Evolutionary conservation across 2,329 filamentous ascomycete genomes (phyloP), one percentile per base, ranked within the genome.

Genomic region (Colletotrichum tropicale): DNA sequence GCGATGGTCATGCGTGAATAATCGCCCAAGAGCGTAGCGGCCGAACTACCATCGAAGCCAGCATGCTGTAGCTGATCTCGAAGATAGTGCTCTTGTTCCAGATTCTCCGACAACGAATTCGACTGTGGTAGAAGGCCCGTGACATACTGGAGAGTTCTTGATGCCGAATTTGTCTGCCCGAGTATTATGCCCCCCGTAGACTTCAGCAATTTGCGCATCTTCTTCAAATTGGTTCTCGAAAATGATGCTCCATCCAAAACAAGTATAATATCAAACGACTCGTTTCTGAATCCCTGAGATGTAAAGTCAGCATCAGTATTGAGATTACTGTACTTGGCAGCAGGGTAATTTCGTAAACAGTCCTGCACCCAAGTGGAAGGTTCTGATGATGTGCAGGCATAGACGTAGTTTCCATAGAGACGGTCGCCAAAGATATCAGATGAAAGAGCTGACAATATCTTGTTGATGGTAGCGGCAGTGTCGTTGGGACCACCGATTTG

Each of bases 231-330:
- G 3, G 18, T 15, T 12, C 3, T 6, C 12, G 74, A 69, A 9
- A 43, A 36, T 18, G 43, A 28, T 3, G 21, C 21, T 9, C 12
- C 6, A 6, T 34, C 64, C 16, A 28, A 69, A 10, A 38, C 18
- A 10, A 73, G 34, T 12, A 76, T 24, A 3, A 74, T 24, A 55
- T 88, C 87, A 74, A 84, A 87, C 3, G 61, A 70, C 18, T 75
- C 71, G 6, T 26, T 28, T 2, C 21, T n/a, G 21, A 76, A 30
- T 3, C 74, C 71, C 12, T 76, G 85, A 1, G 71, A 65, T 1
- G 71, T n/a, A 2, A 80, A 78, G 36, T 83, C 80, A 13, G 79
- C 70, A 16, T 83, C 81, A 21, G 85, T 75, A 68, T 87, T 79
- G 15, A 81, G 36, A 12, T 65, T 28, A 16, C 30, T 61, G 65